Base-by-base conservation (phyloP, 2,329 filamentous ascomycete species). In the Fusarium fujikuroi region DNA sequence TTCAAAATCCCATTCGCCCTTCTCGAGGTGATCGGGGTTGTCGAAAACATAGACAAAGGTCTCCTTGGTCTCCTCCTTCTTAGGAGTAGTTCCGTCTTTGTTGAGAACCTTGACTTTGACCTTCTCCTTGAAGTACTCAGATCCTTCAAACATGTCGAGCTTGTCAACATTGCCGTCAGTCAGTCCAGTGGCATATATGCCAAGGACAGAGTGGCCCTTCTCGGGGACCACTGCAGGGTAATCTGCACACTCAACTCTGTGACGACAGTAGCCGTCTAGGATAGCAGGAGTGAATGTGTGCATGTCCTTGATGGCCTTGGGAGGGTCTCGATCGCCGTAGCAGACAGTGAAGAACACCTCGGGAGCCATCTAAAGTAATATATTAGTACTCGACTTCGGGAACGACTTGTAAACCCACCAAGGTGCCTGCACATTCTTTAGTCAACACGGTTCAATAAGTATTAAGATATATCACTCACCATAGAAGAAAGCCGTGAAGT, bases 311-410 rank as follows among this genome's bases (percentile, higher is more conserved):
- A 88, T 80, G 81, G 86, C 78, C 81, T 87, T 40, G 78, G 89
- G 78, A 70, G 87, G 85, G 9, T 80, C 76, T 21, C 84, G 81
- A 14, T 83, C 83, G 74, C 91, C 89, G 83, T 95, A 93, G 81
- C 93, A 93, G 47, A 97, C 95, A 39, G 92, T 92, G 83, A 93
- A 92, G 76, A 98, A 94, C 77, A 98, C 91, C 78, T 92, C 90
- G 0, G 92, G 90, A n/a, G 92, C 93, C 95, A 98, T 98, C 84
- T 85, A 52, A 11, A 40, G 23, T 12, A 34, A 59, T 69, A 78
- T 67, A 80, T 80, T 60, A 79, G 68, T n/a, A 25, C 47, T 3
- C 14, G 15, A 8, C 32, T 40, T 32, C 15, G 21, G 37, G 12
- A 42, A 37, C 43, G n/a, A 49, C 46, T 12, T 14, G 37, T 21